Percentiles rank a stretch among this genome's conserved stretches.
Conservation (phyloP, 2,329 filamentous ascomycete species). For the Talaromyces sp. region DNA sequence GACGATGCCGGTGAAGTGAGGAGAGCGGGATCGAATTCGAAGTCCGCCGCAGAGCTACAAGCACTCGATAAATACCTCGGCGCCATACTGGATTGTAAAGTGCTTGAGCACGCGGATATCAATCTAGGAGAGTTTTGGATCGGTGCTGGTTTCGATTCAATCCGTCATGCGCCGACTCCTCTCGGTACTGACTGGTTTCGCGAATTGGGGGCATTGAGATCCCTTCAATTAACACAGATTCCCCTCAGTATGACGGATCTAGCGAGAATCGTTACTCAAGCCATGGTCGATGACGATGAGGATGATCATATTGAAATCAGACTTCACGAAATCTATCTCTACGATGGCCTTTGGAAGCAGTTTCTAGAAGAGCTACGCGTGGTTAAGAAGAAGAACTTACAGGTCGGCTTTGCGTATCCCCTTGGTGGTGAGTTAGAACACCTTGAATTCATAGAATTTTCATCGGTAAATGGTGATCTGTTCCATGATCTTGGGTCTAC, state of each 20-base stretch:
- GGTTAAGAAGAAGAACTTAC: not conserved
- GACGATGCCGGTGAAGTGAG: not conserved
- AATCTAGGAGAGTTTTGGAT: constrained; percentile 3
- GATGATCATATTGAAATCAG: not conserved
- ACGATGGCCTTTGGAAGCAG: not conserved
- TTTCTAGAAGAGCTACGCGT: not conserved
- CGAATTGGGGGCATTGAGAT: not conserved
- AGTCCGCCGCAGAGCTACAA: not conserved
- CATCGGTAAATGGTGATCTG: not conserved
- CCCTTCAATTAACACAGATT: not conserved
- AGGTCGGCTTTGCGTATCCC: not conserved
- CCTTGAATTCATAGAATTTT: not conserved
- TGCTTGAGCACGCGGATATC: not conserved
- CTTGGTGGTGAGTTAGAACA: not conserved
- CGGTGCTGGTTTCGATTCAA: not conserved
- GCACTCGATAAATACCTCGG: not conserved
- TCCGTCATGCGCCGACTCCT: not conserved
- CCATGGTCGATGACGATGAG: not conserved
- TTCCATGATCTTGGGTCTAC: not conserved
- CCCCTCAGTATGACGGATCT: not conserved
- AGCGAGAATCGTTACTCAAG: not conserved
- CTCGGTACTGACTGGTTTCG: constrained; percentile 1
- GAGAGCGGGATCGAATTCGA: not conserved
- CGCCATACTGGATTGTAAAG: not conserved
- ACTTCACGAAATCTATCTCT: not conserved